Conservation (phyloP, 306 rosid species). For the Dalbergia cochinchinensis region DNA sequence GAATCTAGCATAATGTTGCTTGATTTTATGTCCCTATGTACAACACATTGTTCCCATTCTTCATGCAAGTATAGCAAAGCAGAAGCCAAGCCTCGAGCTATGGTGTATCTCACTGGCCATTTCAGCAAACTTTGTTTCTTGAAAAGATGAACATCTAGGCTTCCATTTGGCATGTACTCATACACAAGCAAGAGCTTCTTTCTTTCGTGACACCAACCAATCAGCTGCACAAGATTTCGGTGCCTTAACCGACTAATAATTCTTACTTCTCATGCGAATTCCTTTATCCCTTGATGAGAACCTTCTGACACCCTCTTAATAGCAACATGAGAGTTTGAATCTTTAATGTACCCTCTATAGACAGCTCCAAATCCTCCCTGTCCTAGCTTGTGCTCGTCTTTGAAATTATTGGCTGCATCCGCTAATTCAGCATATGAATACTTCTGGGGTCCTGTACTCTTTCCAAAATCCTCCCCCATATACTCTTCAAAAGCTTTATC, state of each 20-base stretch:
- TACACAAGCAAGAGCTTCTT: conserved; percentile 40
- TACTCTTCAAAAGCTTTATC: conserved; percentile 1
- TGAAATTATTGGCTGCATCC: conserved; percentile 45
- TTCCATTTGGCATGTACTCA: conserved; percentile 49
- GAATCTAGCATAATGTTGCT: conserved; percentile 52
- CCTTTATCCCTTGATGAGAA: conserved; percentile 40
- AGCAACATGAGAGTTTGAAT: conserved; percentile 15
- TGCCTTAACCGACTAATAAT: conserved; percentile 52
- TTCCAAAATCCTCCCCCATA: conserved; percentile 46
- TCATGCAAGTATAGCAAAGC: conserved; percentile 48
- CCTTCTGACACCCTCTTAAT: conserved; percentile 42
- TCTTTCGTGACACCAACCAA: conserved; percentile 51
- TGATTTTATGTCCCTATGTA: conserved; percentile 49
- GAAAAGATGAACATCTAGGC: conserved; percentile 44
- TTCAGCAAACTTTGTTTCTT: background rate
- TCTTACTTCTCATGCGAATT: conserved; percentile 36
- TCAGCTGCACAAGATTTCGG: conserved; percentile 48
- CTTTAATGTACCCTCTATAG: conserved; percentile 40
- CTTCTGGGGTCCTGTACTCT: conserved; percentile 30
- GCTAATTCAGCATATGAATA: conserved; percentile 22
- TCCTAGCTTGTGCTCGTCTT: conserved; percentile 38
- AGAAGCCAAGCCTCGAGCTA: conserved; percentile 43
- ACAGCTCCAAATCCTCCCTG: conserved; percentile 51
- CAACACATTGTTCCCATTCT: conserved; percentile 49
- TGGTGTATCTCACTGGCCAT: conserved; percentile 43